A percentile compares a stretch with the other conserved stretches of the same genome.
Evolutionary conservation across 2,329 filamentous ascomycete genomes (phyloP).

Genomic region (Trichophaea hybrida): DNA sequence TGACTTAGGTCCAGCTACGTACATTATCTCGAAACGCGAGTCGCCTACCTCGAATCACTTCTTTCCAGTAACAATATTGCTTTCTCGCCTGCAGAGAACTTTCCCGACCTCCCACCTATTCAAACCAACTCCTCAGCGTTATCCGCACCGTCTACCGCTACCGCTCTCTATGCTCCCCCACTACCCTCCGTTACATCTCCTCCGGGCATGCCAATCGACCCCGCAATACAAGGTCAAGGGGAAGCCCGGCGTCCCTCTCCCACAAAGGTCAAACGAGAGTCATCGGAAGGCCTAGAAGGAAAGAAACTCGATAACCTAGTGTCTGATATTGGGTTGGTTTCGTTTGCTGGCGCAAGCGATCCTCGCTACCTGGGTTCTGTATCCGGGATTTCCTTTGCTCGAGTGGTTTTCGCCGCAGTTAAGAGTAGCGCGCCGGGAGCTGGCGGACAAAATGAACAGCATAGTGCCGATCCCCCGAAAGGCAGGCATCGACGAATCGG

Average conservation of each 20-base stretch:
- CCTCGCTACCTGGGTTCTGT: conserved; percentile 70
- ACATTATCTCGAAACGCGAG: conserved; percentile 78
- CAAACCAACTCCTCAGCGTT: conserved; percentile 6
- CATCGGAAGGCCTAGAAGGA: conserved; percentile 32
- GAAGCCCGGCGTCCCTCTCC: conserved; percentile 3
- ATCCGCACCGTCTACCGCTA: conserved; percentile 9
- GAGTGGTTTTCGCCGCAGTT: conserved; percentile 86
- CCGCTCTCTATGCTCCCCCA: conserved; percentile 13
- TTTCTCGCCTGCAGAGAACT: conserved; percentile 50
- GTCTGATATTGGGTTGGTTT: conserved; percentile 58
- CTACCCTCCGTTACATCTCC: not conserved
- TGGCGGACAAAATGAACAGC: conserved; percentile 8
- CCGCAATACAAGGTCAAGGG: conserved; percentile 9
- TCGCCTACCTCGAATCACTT: conserved; percentile 67
- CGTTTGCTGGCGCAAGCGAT: conserved; percentile 63
- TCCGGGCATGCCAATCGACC: conserved; percentile 13
- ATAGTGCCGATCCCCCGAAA: conserved; percentile 5
- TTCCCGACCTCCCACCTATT: conserved; percentile 20
- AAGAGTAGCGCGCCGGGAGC: conserved; percentile 35
- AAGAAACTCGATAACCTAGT: conserved; percentile 52
- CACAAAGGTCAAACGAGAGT: conserved; percentile 12
- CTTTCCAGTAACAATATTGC: conserved; percentile 54
- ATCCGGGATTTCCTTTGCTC: conserved; percentile 83
- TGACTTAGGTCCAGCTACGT: conserved; percentile 52
- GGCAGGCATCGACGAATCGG: conserved; percentile 42